phyloP scores from a whole-genome alignment of 2,329 filamentous ascomycete species.

The Pyricularia sp. region DNA sequence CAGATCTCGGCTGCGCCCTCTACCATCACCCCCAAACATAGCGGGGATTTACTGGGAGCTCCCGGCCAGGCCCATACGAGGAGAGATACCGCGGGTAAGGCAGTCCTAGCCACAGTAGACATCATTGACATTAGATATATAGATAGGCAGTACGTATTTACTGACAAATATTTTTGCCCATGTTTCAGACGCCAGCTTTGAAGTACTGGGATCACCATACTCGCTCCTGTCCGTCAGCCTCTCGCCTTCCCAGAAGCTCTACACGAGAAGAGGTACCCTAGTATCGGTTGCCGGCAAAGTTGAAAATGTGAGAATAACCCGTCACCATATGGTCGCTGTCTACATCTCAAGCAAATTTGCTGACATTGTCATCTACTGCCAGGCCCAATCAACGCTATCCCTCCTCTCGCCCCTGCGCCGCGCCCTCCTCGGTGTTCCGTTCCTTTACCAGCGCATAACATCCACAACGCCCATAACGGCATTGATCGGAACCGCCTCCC shows the following conservation, averaged over 20 bases:
- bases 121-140: neutral
- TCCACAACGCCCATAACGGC: slow-evolving; percentile 83
- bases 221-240: slow-evolving; percentile 90
- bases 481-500: slow-evolving; percentile 78
- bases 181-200: slow-evolving; percentile 76
- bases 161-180: neutral
- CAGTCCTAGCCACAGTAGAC: neutral
- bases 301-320: slow-evolving; percentile 64
- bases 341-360: too few species aligned
- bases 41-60: slow-evolving; percentile 47
- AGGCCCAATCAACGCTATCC: slow-evolving; percentile 85
- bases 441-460: slow-evolving; percentile 86
- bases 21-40: slow-evolving; percentile 39
- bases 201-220: slow-evolving; percentile 84
- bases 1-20: slow-evolving; percentile 55
- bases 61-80: slow-evolving; percentile 25
- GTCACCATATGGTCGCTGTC: neutral
- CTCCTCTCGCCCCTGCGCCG: slow-evolving; percentile 76
- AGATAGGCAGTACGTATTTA: too few species aligned
- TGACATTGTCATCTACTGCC: neutral
- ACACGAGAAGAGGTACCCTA: slow-evolving; percentile 83
- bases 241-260: slow-evolving; percentile 87
- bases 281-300: slow-evolving; percentile 84
- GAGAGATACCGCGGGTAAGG: slow-evolving; percentile 42
- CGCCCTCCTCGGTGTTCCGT: slow-evolving; percentile 76